A percentile compares a stretch with the other conserved stretches of the same genome.
Conservation (phyloP, 164 flowering plant genomes). For the Chloranthus sessilifolius region DNA sequence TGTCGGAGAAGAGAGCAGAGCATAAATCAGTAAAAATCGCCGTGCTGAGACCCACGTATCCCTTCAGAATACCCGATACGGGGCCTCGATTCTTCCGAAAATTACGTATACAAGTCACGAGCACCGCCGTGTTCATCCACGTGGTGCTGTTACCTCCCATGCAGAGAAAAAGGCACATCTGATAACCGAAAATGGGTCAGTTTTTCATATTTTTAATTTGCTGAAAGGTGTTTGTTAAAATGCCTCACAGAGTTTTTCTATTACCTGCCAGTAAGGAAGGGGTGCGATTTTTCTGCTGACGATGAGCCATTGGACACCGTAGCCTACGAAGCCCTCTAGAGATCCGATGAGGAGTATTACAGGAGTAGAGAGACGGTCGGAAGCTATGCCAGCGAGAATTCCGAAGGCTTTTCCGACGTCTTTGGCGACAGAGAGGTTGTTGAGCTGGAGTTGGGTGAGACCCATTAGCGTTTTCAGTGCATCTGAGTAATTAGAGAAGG, state of each 20-base stretch:
- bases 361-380: conserved; percentile 57
- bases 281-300: conserved; percentile 54
- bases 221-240: conserved; percentile 6
- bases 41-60: conserved; percentile 79
- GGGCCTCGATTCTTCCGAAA: conserved; percentile 80
- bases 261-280: conserved; percentile 80
- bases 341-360: conserved; percentile 66
- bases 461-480: conserved; percentile 70
- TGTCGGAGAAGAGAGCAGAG: conserved; percentile 53
- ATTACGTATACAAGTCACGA: conserved; percentile 80
- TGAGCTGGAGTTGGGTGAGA: conserved; percentile 68
- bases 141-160: conserved; percentile 96
- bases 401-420: conserved; percentile 88
- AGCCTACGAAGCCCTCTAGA: conserved; percentile 71
- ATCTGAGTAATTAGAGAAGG: conserved; percentile 74
- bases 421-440: conserved; percentile 74
- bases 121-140: conserved; percentile 95
- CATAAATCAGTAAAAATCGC: conserved; percentile 85
- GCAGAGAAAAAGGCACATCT: conserved; percentile 82
- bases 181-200: neutral
- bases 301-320: conserved; percentile 85
- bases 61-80: conserved; percentile 80
- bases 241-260: neutral
- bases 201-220: too few species aligned
- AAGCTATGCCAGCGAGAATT: conserved; percentile 64